Conservation (phyloP, 495 filamentous ascomycete genomes). For the Tuber melanosporum region DNA sequence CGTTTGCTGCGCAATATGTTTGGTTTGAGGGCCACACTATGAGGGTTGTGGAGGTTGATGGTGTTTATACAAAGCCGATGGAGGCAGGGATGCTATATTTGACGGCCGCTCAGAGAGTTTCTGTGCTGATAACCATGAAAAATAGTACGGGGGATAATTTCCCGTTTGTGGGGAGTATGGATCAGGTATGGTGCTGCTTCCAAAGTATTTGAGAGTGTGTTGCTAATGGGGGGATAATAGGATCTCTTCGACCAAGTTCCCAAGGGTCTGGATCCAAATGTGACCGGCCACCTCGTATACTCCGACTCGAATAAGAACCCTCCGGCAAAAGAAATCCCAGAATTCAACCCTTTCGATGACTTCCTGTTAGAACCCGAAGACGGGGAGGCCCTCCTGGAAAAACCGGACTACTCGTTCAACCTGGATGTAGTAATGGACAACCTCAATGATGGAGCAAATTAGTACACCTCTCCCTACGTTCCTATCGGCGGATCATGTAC, state of each 20-base stretch:
- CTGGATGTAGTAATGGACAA: constrained; percentile 66
- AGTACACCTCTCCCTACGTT: constrained; percentile 46
- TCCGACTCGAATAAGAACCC: constrained; percentile 56
- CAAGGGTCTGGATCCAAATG: constrained; percentile 61
- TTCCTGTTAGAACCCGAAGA: constrained; percentile 62
- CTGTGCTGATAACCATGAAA: constrained; percentile 60
- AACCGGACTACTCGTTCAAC: constrained; percentile 56
- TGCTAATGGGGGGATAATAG: constrained; percentile 43
- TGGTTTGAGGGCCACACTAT: constrained; percentile 69
- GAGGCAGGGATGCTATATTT: constrained; percentile 60
- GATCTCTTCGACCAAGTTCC: constrained; percentile 64
- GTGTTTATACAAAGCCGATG: constrained; percentile 54
- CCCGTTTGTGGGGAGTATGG: constrained; percentile 59
- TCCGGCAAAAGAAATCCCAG: constrained; percentile 50
- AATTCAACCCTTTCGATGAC: constrained; percentile 67
- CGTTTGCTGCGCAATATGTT: constrained; percentile 62
- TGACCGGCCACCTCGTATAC: constrained; percentile 74
- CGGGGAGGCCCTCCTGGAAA: constrained; percentile 50
- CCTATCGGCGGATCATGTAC: not conserved
- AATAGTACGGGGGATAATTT: constrained; percentile 60
- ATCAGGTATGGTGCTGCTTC: constrained; percentile 48
- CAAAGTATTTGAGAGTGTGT: constrained; percentile 38
- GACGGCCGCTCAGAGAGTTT: constrained; percentile 63
- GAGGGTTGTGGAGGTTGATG: constrained; percentile 53
- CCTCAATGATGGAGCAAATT: constrained; percentile 67